Evolutionary conservation across 2,329 filamentous ascomycete genomes (phyloP).

Genomic region (Scedosporium apiospermum): DNA sequence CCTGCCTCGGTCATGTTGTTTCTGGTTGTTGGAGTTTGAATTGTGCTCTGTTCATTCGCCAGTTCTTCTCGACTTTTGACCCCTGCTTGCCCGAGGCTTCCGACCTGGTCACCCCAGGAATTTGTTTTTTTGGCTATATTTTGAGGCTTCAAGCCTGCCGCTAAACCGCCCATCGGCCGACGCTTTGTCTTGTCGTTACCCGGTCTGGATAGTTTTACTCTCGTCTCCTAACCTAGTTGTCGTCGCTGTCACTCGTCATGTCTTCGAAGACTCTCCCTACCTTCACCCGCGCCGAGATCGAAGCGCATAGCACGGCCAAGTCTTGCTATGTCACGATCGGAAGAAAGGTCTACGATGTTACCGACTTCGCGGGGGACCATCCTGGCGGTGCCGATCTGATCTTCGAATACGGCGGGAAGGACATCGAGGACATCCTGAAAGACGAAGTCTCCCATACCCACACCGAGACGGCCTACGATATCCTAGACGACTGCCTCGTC

Average conservation of each 20-base stretch:
- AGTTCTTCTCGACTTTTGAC: neutral
- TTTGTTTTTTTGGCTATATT: neutral
- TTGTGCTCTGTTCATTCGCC: neutral
- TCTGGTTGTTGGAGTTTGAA: neutral
- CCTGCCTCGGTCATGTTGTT: neutral
- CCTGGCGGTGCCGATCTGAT: slow-evolving; percentile 85
- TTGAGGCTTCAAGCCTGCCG: neutral
- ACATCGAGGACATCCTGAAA: slow-evolving; percentile 43
- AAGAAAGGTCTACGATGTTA: slow-evolving; percentile 88
- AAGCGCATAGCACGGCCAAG: slow-evolving; percentile 65
- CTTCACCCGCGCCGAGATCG: slow-evolving; percentile 71
- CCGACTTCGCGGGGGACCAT: slow-evolving; percentile 81
- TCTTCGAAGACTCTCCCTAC: slow-evolving; percentile 57
- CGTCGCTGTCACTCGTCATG: neutral
- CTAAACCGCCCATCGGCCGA: neutral
- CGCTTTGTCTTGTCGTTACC: neutral
- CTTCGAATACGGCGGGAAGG: slow-evolving; percentile 67
- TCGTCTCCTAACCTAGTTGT: neutral
- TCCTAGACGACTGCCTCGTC: slow-evolving; percentile 49
- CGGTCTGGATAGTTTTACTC: neutral
- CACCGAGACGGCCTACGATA: slow-evolving; percentile 77
- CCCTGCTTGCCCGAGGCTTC: neutral
- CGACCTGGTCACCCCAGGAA: neutral
- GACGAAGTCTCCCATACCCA: slow-evolving; percentile 60
- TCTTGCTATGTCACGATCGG: slow-evolving; percentile 93